A percentile compares a stretch with the other conserved stretches of the same genome.
Conservation (phyloP, 2,329 filamentous ascomycete genomes). For the Epichloe brachyelytri region DNA sequence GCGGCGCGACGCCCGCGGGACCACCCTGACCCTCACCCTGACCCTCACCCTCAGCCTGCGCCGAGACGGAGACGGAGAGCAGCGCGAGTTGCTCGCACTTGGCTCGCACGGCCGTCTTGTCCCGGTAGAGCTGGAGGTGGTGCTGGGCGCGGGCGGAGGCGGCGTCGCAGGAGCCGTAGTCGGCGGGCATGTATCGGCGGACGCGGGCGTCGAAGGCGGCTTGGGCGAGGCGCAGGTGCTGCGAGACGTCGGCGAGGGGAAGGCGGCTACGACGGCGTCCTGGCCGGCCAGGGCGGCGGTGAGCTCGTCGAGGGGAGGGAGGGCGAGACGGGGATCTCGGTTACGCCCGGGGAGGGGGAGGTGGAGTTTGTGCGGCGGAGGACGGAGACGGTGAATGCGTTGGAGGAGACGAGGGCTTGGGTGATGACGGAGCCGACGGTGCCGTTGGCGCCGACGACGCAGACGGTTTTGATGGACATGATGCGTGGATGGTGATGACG, state of each 20-base stretch:
- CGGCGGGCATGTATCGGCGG: slow-evolving; percentile 47
- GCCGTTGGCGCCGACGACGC: slow-evolving; percentile 24
- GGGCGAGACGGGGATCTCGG: slow-evolving; percentile 16
- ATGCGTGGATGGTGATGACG: too few species aligned
- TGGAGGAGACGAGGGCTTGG: slow-evolving; percentile 22
- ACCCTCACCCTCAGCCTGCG: not conserved
- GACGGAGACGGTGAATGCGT: slow-evolving; percentile 37
- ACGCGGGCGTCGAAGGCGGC: slow-evolving; percentile 47
- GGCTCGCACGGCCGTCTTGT: slow-evolving; percentile 20
- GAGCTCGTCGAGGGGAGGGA: slow-evolving; percentile 23
- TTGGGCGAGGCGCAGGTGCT: slow-evolving; percentile 36
- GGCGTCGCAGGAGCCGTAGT: slow-evolving; percentile 34
- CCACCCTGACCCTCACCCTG: not conserved
- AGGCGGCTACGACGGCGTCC: too few species aligned
- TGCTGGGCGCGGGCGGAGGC: slow-evolving; percentile 21
- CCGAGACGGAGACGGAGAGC: slow-evolving; percentile 21
- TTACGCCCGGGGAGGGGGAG: slow-evolving; percentile 8
- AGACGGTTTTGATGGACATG: slow-evolving; percentile 17
- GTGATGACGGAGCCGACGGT: slow-evolving; percentile 27
- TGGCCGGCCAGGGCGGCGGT: slow-evolving; percentile 19
- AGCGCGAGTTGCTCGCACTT: slow-evolving; percentile 18
- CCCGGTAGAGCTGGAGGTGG: slow-evolving; percentile 20
- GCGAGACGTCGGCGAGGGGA: slow-evolving; percentile 28
- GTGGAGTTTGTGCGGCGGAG: slow-evolving; percentile 34
- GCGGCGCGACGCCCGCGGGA: not conserved